Percentiles rank a stretch among this genome's conserved stretches.
Conservation (phyloP, 139 green algal species). For the Asterochloris sp. region DNA sequence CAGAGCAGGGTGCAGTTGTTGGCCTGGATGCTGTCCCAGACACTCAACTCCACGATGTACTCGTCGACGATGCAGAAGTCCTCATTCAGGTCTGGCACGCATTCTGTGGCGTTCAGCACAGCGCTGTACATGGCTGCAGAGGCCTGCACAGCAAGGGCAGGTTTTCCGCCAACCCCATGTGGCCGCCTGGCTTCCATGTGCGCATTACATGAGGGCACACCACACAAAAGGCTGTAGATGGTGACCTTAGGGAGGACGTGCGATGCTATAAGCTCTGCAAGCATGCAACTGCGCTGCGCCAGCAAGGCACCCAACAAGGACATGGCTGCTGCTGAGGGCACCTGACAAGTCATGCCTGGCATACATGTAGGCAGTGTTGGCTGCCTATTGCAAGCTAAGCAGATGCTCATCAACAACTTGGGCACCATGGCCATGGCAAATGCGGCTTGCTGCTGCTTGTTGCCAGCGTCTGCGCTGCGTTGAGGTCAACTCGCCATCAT, state of each 20-base stretch:
- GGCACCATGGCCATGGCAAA: neutral
- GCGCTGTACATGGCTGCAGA: neutral
- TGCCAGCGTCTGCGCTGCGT: neutral
- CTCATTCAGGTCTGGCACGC: slow-evolving; percentile 16
- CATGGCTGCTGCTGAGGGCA: too few species aligned
- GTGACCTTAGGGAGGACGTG: neutral
- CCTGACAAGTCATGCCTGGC: too few species aligned
- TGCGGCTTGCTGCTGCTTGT: neutral
- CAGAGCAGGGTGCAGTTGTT: slow-evolving; percentile 17
- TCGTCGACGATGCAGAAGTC: slow-evolving; percentile 19
- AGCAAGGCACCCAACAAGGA: neutral
- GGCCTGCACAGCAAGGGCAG: too few species aligned
- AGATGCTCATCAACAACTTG: neutral
- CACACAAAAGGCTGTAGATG: neutral
- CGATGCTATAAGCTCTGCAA: neutral
- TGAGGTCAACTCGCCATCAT: neutral
- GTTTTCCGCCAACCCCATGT: neutral
- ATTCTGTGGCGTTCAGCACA: slow-evolving; percentile 1
- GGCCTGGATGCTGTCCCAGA: slow-evolving; percentile 12
- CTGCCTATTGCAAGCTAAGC: neutral
- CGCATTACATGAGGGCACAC: slow-evolving; percentile 1
- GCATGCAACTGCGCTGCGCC: neutral
- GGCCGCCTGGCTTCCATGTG: neutral
- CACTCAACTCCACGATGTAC: slow-evolving; percentile 16
- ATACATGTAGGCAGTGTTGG: too few species aligned